Evolutionary conservation across 352 stramenopile species (phyloP).

Genomic region (Pythium folliculosum): DNA sequence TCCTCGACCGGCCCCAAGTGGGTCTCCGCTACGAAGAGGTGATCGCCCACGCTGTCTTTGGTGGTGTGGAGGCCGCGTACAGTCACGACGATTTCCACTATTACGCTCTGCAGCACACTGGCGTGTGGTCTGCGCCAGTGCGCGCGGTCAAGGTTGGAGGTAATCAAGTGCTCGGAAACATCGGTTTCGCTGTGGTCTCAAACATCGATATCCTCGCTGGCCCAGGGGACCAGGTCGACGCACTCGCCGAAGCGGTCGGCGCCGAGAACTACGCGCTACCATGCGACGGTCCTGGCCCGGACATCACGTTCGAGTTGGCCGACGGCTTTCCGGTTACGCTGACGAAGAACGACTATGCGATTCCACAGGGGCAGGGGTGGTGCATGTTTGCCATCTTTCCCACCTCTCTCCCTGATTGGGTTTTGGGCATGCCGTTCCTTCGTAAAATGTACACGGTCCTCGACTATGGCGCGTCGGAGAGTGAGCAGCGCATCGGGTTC

Average conservation of each 20-base stretch:
- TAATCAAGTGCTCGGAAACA: neutral
- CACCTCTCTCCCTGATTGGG: neutral
- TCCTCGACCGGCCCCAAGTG: conserved; percentile 12
- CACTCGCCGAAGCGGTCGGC: conserved; percentile 13
- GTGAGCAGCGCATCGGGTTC: conserved; percentile 16
- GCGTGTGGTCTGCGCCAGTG: conserved; percentile 8
- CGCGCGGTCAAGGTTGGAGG: conserved; percentile 6
- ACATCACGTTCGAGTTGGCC: conserved; percentile 18
- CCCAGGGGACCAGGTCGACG: conserved; percentile 13
- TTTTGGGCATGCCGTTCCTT: conserved; percentile 11
- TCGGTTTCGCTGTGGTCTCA: neutral
- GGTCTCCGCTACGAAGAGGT: conserved; percentile 1
- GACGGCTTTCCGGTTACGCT: conserved; percentile 14
- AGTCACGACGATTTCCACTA: conserved; percentile 7
- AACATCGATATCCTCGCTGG: neutral
- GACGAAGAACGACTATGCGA: conserved; percentile 22
- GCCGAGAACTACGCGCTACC: conserved; percentile 16
- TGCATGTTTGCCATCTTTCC: conserved; percentile 11
- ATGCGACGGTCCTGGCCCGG: conserved; percentile 15
- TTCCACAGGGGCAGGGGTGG: conserved; percentile 9
- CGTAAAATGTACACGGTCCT: conserved; percentile 20
- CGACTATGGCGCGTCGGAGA: conserved; percentile 19
- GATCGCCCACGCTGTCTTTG: conserved; percentile 13
- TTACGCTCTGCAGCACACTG: neutral
- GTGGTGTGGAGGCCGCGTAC: conserved; percentile 18